phyloP scores from a whole-genome alignment of 176 grass and related monocot species.

The Saccharum spontaneum region DNA sequence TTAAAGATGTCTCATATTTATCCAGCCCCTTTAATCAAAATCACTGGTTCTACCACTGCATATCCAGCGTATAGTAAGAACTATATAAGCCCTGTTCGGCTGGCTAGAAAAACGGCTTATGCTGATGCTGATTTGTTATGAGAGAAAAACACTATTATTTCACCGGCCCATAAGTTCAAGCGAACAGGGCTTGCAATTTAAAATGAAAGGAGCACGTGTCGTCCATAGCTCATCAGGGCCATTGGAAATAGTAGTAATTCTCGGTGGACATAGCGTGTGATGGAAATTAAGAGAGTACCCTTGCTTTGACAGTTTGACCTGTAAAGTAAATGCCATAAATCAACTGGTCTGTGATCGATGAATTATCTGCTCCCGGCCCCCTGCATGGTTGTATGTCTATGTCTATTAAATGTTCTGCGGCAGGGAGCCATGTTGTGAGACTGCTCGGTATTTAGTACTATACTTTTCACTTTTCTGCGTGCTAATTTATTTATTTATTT shows the following conservation, averaged over 20 bases:
- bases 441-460: not conserved
- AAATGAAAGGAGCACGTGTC: not conserved
- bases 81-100: too few species aligned
- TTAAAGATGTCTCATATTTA: too few species aligned
- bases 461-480: not conserved
- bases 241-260: constrained; percentile 12
- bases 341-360: not conserved
- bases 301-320: constrained; percentile 23
- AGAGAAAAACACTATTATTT: too few species aligned
- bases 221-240: constrained; percentile 7
- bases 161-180: too few species aligned
- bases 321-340: constrained; percentile 12
- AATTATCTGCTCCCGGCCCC: not conserved
- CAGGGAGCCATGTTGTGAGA: not conserved
- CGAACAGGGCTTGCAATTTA: too few species aligned
- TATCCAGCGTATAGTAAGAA: too few species aligned
- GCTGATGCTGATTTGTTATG: too few species aligned
- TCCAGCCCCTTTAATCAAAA: too few species aligned
- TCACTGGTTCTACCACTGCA: too few species aligned
- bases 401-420: not conserved
- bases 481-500: not conserved
- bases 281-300: constrained; percentile 17
- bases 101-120: too few species aligned
- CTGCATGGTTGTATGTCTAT: not conserved
- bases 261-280: not conserved